A percentile compares a stretch with the other conserved stretches of the same genome.
Conservation (phyloP, 2,329 filamentous ascomycete genomes). For the Ceratocystiopsis minuta region DNA sequence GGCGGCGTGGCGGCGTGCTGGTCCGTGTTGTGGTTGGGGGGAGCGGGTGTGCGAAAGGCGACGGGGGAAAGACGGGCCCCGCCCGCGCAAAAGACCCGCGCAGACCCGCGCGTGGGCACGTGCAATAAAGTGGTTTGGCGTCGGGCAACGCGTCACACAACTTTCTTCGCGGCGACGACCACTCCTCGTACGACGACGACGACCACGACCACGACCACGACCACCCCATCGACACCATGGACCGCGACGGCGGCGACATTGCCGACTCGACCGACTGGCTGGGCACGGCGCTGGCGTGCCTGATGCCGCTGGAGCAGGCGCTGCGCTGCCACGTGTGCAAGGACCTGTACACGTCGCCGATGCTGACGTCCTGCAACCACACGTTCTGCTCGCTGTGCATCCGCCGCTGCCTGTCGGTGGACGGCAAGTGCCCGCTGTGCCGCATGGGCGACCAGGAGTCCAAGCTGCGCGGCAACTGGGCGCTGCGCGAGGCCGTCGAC, state of each 20-base stretch:
- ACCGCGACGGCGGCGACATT: constrained; percentile 23
- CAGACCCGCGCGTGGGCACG: constrained; percentile 8
- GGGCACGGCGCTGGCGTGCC: constrained; percentile 43
- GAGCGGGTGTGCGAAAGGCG: no score
- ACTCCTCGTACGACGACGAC: no score
- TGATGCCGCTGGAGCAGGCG: constrained; percentile 61
- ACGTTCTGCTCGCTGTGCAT: constrained; percentile 97
- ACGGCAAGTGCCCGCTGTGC: constrained; percentile 80
- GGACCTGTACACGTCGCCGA: constrained; percentile 86
- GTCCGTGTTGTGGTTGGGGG: neutral
- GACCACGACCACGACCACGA: no score
- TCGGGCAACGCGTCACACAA: no score
- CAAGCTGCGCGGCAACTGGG: constrained; percentile 69
- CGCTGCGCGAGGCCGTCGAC: constrained; percentile 68
- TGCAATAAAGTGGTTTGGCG: constrained; percentile 2
- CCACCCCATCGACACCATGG: constrained; percentile 2
- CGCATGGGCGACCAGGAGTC: constrained; percentile 63
- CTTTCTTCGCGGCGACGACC: no score
- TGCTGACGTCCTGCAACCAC: constrained; percentile 87
- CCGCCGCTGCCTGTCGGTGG: constrained; percentile 60
- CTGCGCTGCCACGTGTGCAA: constrained; percentile 96
- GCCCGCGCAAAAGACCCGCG: neutral
- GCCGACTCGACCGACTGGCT: constrained; percentile 79
- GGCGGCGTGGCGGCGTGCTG: neutral
- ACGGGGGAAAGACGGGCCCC: no score